Base-by-base conservation (phyloP, 148 eudicot species). In the Nepenthes mirabilis region DNA sequence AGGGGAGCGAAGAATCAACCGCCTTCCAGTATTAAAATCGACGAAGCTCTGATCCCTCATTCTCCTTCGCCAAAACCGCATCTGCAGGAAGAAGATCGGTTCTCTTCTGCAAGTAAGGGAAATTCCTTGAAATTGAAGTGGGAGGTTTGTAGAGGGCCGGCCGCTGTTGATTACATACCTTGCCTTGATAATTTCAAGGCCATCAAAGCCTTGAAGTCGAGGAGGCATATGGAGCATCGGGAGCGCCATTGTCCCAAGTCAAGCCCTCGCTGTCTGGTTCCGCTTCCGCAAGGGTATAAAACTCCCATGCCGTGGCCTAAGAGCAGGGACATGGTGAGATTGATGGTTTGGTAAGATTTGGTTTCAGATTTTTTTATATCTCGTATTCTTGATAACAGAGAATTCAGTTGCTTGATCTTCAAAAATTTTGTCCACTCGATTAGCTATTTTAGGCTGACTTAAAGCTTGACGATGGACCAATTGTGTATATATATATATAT, bases 251-350 rank as follows among this genome's bases (percentile, higher is more conserved):
- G 99, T 54, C 99, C 97, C 0, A 48, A 52, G 40, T 71, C 75
- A 11, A 60, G 37, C 3, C 77, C 68, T 0, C 9, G 79, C 64
- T 80, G 94, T 61, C 66, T 91, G 87, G 65, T 82, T 32, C 85
- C 88, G 11, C 66, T 87, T 69, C 97, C 95, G 10, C 14, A 2
- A 7, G 95, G 95, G 47, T 94, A 94, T 71, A 89, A 68, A 75
- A 36, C 68, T 66, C 90, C 99, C 36, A 81, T 94, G 48, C 67
- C 54, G 36, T 94, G 99, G 99, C 99, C 99, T 56, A 70, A 81
- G 74, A 94, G 99, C 73, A 82, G 95, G 88, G 91, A 94, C 73
- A 90, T 84, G 99, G 99, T 89, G 97, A 94, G 98, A 77, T 79
- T 78, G 73, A 36, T 85, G 32, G 67, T 72, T 77, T 75, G 90